Percentiles rank a stretch among this genome's conserved stretches.
phyloP scores from a whole-genome alignment of 495 filamentous ascomycete species.

The Trichoderma parareesei region DNA sequence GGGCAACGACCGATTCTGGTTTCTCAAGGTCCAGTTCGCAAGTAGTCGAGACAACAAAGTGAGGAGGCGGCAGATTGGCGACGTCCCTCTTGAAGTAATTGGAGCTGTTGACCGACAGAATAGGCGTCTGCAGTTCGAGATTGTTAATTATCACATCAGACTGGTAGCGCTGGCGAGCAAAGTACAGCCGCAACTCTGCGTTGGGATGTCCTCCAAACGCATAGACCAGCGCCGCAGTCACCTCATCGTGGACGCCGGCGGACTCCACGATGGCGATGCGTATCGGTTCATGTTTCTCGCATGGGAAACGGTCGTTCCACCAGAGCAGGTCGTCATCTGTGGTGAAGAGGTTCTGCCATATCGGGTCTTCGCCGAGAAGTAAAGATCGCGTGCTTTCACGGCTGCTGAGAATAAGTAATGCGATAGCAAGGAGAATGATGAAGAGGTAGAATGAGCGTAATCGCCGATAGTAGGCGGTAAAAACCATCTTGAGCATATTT shows the following conservation, averaged over 20 bases:
- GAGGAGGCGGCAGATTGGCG: constrained; percentile 9
- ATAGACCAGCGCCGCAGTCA: constrained; percentile 22
- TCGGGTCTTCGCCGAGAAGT: neutral
- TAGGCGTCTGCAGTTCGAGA: constrained; percentile 15
- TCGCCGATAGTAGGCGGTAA: constrained; percentile 6
- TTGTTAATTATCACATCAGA: constrained; percentile 19
- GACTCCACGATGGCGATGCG: constrained; percentile 16
- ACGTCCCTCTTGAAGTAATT: constrained; percentile 9
- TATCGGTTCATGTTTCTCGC: constrained; percentile 3
- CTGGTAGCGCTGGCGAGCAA: constrained; percentile 16
- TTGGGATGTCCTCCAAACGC: constrained; percentile 19
- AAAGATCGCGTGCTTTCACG: neutral
- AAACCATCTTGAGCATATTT: constrained; percentile 6
- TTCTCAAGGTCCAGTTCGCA: constrained; percentile 19
- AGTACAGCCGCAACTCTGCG: constrained; percentile 11
- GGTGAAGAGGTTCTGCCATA: neutral
- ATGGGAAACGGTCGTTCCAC: neutral
- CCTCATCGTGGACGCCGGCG: constrained; percentile 23
- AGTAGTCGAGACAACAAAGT: constrained; percentile 20
- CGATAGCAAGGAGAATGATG: neutral
- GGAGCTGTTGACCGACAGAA: constrained; percentile 11
- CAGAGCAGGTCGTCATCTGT: neutral
- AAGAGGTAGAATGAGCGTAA: constrained; percentile 1
- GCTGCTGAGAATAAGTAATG: constrained; percentile 1
- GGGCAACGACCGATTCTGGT: neutral